A percentile compares a stretch with the other conserved stretches of the same genome.
phyloP scores from a whole-genome alignment of 176 grass and related monocot species.

The Aegilops umbellulata region DNA sequence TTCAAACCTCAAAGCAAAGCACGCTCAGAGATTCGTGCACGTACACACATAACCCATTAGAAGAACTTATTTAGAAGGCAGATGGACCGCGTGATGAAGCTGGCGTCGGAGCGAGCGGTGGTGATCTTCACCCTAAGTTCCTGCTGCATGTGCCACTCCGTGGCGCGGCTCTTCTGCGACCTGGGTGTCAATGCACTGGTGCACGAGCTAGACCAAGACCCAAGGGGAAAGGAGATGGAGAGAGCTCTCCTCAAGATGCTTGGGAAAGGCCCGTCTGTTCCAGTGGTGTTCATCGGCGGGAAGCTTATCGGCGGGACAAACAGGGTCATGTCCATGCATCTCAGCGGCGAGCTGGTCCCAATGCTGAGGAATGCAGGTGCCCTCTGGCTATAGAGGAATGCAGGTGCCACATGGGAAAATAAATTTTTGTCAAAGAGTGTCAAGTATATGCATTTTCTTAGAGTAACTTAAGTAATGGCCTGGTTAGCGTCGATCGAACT shows the following conservation, averaged over 20 bases:
- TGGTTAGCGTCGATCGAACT: neutral
- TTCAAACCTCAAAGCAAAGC: neutral
- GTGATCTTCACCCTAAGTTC: conserved; percentile 78
- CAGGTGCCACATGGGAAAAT: neutral
- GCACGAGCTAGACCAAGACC: conserved; percentile 52
- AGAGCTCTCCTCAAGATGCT: conserved; percentile 43
- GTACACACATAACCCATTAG: neutral
- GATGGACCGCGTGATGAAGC: conserved; percentile 65
- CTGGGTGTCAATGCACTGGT: conserved; percentile 55
- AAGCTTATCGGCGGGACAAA: conserved; percentile 54
- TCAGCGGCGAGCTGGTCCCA: conserved; percentile 41
- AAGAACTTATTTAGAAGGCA: neutral
- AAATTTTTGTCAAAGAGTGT: neutral
- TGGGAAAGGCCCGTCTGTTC: conserved; percentile 27
- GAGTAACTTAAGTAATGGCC: neutral
- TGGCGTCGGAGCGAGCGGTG: conserved; percentile 60
- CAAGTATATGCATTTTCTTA: neutral
- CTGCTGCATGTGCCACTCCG: conserved; percentile 78
- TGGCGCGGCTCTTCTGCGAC: conserved; percentile 58
- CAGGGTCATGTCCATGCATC: conserved; percentile 56
- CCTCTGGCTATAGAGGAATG: conserved; percentile 37
- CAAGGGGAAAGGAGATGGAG: conserved; percentile 60
- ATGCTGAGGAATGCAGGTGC: conserved; percentile 50
- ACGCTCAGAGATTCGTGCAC: neutral
- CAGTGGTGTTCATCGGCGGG: conserved; percentile 59